These are phyloP conservation scores for Phytophthora crassamura DNA, from an alignment of 352 stramenopile species.

Conservation along the genomic window DNA sequence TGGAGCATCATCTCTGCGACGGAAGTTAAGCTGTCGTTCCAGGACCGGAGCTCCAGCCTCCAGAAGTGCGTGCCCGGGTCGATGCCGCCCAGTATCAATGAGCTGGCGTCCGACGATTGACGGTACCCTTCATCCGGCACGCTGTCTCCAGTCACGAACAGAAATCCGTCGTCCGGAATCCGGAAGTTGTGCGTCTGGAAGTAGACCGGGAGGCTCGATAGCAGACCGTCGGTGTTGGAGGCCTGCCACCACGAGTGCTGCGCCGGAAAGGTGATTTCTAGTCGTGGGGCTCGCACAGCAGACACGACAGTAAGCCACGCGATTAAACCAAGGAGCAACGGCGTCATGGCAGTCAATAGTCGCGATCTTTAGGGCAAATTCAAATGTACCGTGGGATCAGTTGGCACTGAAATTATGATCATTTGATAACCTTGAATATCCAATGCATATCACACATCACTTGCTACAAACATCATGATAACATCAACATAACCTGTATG, in stretches of 20 bases:
- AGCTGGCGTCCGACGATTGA: slow-evolving; percentile 11
- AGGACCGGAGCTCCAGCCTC: slow-evolving; percentile 39
- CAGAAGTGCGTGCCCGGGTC: slow-evolving; percentile 62
- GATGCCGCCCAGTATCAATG: slow-evolving; percentile 31
- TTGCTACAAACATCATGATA: no score
- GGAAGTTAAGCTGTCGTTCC: slow-evolving; percentile 7
- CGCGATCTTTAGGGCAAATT: no score
- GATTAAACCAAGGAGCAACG: neutral
- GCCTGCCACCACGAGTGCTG: slow-evolving; percentile 50
- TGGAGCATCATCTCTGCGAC: slow-evolving; percentile 36
- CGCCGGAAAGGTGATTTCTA: slow-evolving; percentile 42
- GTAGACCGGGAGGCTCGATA: slow-evolving; percentile 30
- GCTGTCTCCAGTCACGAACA: slow-evolving; percentile 47
- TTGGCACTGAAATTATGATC: no score
- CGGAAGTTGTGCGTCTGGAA: slow-evolving; percentile 39
- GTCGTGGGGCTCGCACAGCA: neutral
- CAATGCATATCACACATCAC: no score
- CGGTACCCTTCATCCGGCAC: slow-evolving; percentile 25
- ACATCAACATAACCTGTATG: neutral
- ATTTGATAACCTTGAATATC: no score
- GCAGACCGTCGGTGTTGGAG: slow-evolving; percentile 10
- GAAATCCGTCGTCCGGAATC: slow-evolving; percentile 47
- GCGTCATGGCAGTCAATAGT: no score
- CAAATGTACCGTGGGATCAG: no score
- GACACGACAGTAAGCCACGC: neutral